A percentile compares a stretch with the other conserved stretches of the same genome.
Evolutionary conservation across 805 yeast species (phyloP).

Genomic region (Starmera caribaea): DNA sequence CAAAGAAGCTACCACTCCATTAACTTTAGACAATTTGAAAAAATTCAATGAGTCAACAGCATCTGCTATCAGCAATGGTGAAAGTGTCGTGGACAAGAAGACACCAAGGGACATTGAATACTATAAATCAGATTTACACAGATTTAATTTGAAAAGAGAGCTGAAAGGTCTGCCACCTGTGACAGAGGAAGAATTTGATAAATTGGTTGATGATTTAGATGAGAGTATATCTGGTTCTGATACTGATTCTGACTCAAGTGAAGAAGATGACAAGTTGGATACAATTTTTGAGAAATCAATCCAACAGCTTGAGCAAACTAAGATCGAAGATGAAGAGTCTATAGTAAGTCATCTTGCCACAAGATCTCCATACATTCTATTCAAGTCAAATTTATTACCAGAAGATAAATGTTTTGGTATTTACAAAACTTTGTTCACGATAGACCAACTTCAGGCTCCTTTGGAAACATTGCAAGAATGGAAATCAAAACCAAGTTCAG

Average conservation of each 20-base stretch:
- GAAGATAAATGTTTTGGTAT: slow-evolving; percentile 46
- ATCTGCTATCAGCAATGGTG: slow-evolving; percentile 1
- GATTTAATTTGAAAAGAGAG: slow-evolving; percentile 48
- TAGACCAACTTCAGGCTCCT: slow-evolving; percentile 37
- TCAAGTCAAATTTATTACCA: slow-evolving; percentile 38
- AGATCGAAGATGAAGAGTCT: slow-evolving; percentile 19
- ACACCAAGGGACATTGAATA: slow-evolving; percentile 26
- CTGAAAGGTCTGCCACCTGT: slow-evolving; percentile 35
- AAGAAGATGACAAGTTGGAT: slow-evolving; percentile 9
- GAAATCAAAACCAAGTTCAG: slow-evolving; percentile 16
- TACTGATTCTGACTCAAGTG: neutral
- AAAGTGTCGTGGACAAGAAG: neutral
- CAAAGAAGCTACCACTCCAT: slow-evolving; percentile 20
- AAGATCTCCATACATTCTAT: slow-evolving; percentile 58
- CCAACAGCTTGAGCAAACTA: slow-evolving; percentile 10
- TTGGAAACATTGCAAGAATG: slow-evolving; percentile 33
- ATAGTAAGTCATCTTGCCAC: slow-evolving; percentile 49
- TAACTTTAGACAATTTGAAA: slow-evolving; percentile 10
- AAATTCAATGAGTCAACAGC: slow-evolving; percentile 5
- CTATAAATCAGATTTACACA: slow-evolving; percentile 49
- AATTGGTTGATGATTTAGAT: slow-evolving; percentile 37
- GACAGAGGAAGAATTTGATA: slow-evolving; percentile 50
- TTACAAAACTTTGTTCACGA: slow-evolving; percentile 53
- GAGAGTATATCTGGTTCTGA: slow-evolving; percentile 52
- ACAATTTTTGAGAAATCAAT: slow-evolving; percentile 15